These are phyloP conservation scores for Agrocybe chaxingu DNA, from an alignment of 768 basidiomycete genomes.

Conservation along the genomic window DNA sequence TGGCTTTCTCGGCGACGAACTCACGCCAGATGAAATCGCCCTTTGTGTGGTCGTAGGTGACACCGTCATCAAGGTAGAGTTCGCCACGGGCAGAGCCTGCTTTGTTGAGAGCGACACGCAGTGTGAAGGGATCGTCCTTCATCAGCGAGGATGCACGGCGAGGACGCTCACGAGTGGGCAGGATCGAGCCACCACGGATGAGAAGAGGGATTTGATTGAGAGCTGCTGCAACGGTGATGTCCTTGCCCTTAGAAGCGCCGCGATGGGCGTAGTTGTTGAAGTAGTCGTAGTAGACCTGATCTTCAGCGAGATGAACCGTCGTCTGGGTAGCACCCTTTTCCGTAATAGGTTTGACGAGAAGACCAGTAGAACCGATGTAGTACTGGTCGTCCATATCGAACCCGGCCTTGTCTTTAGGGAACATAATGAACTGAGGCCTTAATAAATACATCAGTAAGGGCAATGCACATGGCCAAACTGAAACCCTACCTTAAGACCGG, in stretches of 20 bases:
- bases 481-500: slow-evolving; percentile 74
- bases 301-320: slow-evolving; percentile 82
- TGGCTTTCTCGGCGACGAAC: slow-evolving; percentile 55
- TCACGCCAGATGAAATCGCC: slow-evolving; percentile 86
- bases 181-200: slow-evolving; percentile 86
- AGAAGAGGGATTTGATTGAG: slow-evolving; percentile 81
- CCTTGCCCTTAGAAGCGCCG: slow-evolving; percentile 60
- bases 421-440: slow-evolving; percentile 94
- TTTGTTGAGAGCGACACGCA: slow-evolving; percentile 76
- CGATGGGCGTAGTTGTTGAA: slow-evolving; percentile 69
- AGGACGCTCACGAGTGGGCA: slow-evolving; percentile 84
- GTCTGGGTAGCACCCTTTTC: slow-evolving; percentile 65
- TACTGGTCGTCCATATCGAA: slow-evolving; percentile 94
- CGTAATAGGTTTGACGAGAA: slow-evolving; percentile 91
- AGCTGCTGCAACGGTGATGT: slow-evolving; percentile 74
- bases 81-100: slow-evolving; percentile 66
- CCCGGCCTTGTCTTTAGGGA: slow-evolving; percentile 85
- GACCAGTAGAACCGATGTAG: slow-evolving; percentile 83
- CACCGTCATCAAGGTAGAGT: slow-evolving; percentile 94
- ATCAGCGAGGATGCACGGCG: slow-evolving; percentile 83
- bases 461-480: background rate
- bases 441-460: background rate
- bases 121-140: slow-evolving; percentile 90
- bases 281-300: slow-evolving; percentile 95
- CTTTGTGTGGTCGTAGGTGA: slow-evolving; percentile 66